Evolutionary conservation across 441 rosid species (phyloP).

Genomic region (Codiaeum variegatum): DNA sequence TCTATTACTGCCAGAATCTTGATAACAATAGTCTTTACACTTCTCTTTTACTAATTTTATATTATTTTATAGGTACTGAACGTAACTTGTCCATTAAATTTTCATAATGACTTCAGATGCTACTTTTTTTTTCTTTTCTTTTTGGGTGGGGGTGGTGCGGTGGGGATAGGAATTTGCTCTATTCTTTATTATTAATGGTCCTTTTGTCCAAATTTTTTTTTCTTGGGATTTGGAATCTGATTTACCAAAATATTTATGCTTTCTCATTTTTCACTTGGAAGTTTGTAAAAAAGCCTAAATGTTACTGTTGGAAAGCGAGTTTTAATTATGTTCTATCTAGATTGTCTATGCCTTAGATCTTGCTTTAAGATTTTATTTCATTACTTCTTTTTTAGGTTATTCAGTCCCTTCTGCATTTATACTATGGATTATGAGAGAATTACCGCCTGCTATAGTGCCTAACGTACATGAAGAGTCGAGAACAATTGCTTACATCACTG

Average conservation of each 20-base stretch:
- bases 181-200: background rate
- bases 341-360: background rate
- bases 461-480: slow-evolving; percentile 39
- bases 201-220: background rate
- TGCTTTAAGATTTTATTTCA: background rate
- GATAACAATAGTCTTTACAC: slow-evolving; percentile 31
- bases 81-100: slow-evolving; percentile 13
- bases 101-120: background rate
- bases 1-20: slow-evolving; percentile 43
- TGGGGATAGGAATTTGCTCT: background rate
- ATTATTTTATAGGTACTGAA: slow-evolving; percentile 53
- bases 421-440: slow-evolving; percentile 64
- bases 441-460: slow-evolving; percentile 34
- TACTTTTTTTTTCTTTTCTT: no score
- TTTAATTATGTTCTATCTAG: background rate
- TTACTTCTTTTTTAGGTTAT: slow-evolving; percentile 40
- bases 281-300: background rate
- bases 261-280: background rate
- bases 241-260: background rate
- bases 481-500: slow-evolving; percentile 39
- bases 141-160: no score
- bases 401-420: slow-evolving; percentile 61
- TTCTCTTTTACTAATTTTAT: slow-evolving; percentile 40
- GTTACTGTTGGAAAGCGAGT: background rate
- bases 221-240: background rate